Evolutionary conservation across 2,329 filamentous ascomycete species (phyloP).

Genomic region (Neoarthrinium moseri): DNA sequence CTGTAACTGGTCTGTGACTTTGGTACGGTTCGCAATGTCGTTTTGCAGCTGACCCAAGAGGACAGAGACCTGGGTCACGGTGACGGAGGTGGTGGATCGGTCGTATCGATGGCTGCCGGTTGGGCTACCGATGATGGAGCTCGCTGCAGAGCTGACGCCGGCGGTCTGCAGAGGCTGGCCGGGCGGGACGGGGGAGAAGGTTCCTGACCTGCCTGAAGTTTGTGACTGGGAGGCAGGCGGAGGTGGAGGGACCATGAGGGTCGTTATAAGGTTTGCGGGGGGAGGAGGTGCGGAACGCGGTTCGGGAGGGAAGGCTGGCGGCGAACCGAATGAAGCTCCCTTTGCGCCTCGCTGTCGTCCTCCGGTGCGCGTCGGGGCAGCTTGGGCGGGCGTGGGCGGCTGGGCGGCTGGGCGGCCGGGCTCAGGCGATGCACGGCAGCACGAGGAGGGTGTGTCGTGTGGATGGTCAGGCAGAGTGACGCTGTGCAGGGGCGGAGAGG

Average conservation of each 20-base stretch:
- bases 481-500: neutral
- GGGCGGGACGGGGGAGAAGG: constrained; percentile 59
- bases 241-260: constrained; percentile 32
- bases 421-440: constrained; percentile 8
- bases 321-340: constrained; percentile 14
- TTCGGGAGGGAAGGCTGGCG: constrained; percentile 12
- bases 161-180: constrained; percentile 54
- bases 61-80: constrained; percentile 92
- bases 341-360: too few species aligned
- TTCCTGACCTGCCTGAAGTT: constrained; percentile 61
- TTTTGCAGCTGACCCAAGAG: constrained; percentile 93
- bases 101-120: constrained; percentile 63
- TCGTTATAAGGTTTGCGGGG: constrained; percentile 21
- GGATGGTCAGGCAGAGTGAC: too few species aligned
- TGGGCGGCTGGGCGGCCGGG: neutral
- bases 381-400: constrained; percentile 4
- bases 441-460: neutral
- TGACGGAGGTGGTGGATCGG: constrained; percentile 82
- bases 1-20: constrained; percentile 89
- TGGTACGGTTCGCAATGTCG: constrained; percentile 75
- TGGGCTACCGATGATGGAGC: constrained; percentile 61
- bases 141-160: constrained; percentile 58
- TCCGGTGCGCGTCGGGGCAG: too few species aligned
- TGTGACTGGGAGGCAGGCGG: constrained; percentile 35
- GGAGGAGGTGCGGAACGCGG: constrained; percentile 16